Base-by-base conservation (phyloP, 257 asterid genomes). In the Gentiana macrophylla region DNA sequence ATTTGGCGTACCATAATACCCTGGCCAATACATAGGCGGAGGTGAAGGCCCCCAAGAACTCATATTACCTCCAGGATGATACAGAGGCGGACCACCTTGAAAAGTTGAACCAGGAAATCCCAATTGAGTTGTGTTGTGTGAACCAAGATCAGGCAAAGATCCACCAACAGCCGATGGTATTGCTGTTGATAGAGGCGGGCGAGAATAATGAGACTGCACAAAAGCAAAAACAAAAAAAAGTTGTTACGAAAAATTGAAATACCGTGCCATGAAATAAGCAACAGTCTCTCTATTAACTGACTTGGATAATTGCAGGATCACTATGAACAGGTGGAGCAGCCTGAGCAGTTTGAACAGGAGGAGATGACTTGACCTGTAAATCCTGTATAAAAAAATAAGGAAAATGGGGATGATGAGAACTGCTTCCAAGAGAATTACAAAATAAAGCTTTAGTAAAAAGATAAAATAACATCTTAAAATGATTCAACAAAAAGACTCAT, bases 301-400 rank as follows among this genome's bases (percentile, higher is more conserved):
- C 99, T 91, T 92, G 99, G 70, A 92, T 88, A 63, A 92, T 92
- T 49, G 99, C 97, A 44, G 99, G 99, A 73, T 92, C 99, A 32
- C 67, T 85, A 74, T 81, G 75, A 53, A 88, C 74, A 54, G 86
- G 65, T 3, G 83, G 86, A 12, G 79, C 52, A 58, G 78, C 49
- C 63, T 84, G 97, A 67, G 79, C 50, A 58, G 78, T 50, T 65
- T 84, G 97, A 67, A 77, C 83, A 61, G 93, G 94, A 24, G 97
- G 93, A 56, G 99, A 83, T 70, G 94, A 73, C 73, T 88, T 92
- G 37, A 92, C 99, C 61, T 92, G 97, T 56, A 92, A 82, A 73
- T 92, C 99, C 99, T 92, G 94, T 9, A 43, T 58, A 58, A 55
- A 58, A 58, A 55, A 54, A 65, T 4, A 53, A 63, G 34, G 38